These are phyloP conservation scores for Alloteropsis semialata DNA, from an alignment of 176 grass and related monocot genomes.

Conservation along the genomic window DNA sequence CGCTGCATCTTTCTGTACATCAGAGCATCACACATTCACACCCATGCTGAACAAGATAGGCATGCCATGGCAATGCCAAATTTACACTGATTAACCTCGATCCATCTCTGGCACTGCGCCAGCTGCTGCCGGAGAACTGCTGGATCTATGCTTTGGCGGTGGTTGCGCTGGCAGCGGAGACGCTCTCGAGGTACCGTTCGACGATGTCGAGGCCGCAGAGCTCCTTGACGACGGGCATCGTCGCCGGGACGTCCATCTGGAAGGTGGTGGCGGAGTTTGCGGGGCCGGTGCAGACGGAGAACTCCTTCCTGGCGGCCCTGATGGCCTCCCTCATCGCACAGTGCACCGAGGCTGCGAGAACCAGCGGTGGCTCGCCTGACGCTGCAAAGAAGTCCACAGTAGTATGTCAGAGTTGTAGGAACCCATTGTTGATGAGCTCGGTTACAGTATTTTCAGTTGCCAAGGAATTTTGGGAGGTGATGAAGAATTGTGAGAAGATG, in stretches of 20 bases:
- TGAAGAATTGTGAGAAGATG: not conserved
- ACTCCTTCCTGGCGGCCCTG: slow-evolving; percentile 61
- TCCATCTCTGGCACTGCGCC: not conserved
- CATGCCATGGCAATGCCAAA: too few relatives aligned
- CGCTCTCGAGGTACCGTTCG: slow-evolving; percentile 67
- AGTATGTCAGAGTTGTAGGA: not conserved
- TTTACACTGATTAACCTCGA: not conserved
- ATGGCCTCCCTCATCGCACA: slow-evolving; percentile 90
- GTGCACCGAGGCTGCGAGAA: slow-evolving; percentile 85
- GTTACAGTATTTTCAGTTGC: not conserved
- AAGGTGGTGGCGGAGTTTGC: slow-evolving; percentile 42
- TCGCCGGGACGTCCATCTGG: slow-evolving; percentile 85
- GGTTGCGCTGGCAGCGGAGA: not conserved
- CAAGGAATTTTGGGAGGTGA: not conserved
- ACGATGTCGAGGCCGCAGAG: slow-evolving; percentile 84
- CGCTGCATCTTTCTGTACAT: too few relatives aligned
- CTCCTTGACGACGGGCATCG: slow-evolving; percentile 84
- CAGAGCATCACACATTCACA: too few relatives aligned
- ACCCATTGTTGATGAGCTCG: not conserved
- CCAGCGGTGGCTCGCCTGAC: slow-evolving; percentile 77
- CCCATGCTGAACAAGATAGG: too few relatives aligned
- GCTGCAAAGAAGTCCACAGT: slow-evolving; percentile 29
- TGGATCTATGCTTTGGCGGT: not conserved
- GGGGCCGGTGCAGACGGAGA: slow-evolving; percentile 1
- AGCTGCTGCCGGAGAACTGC: not conserved